These are phyloP conservation scores for Coleophoma cylindrospora DNA, from an alignment of 2,329 filamentous ascomycete species.

Conservation along the genomic window DNA sequence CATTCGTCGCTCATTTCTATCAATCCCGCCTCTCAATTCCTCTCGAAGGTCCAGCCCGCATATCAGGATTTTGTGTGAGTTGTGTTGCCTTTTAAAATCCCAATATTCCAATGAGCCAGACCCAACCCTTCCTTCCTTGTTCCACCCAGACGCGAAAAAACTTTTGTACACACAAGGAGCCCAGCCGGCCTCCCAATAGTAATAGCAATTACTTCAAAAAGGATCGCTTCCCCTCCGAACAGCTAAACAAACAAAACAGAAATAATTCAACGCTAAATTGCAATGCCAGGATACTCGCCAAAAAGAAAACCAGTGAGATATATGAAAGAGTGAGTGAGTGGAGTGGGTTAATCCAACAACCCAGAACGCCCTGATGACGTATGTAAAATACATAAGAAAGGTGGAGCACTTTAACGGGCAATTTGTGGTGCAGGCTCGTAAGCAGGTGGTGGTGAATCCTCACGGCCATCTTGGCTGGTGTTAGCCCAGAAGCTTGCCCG, in stretches of 20 bases:
- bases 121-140: not conserved
- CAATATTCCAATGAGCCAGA: not conserved
- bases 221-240: not conserved
- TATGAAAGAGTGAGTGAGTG: not conserved
- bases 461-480: conserved; percentile 36
- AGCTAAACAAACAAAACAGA: not conserved
- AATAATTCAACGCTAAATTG: conserved; percentile 12
- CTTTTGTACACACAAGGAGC: too few species aligned
- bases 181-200: too few species aligned
- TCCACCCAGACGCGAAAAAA: too few species aligned
- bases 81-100: too few species aligned
- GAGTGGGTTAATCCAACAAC: not conserved
- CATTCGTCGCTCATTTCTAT: not conserved
- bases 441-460: conserved; percentile 55
- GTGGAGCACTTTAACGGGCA: not conserved
- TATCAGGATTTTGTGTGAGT: not conserved
- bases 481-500: conserved; percentile 38
- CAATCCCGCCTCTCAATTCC: not conserved
- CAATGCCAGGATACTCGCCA: conserved; percentile 25
- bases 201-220: too few species aligned
- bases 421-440: conserved; percentile 42
- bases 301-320: not conserved
- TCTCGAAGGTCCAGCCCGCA: not conserved
- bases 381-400: not conserved
- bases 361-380: too few species aligned